Conservation (phyloP, 2,329 filamentous ascomycete genomes). For the Tolypocladium inflatum region DNA sequence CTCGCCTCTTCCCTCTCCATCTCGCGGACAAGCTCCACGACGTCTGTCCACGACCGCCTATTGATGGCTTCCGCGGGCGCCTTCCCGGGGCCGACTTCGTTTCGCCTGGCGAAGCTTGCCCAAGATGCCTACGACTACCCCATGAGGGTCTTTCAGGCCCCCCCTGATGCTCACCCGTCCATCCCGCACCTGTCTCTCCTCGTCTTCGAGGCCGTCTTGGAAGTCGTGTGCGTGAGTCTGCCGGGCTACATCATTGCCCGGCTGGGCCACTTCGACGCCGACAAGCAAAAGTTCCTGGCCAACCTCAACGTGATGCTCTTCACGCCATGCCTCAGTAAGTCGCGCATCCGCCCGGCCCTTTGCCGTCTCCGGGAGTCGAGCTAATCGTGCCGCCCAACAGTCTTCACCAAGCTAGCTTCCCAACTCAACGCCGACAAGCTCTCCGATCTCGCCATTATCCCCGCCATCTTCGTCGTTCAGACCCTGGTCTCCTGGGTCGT, state of each 20-base stretch:
- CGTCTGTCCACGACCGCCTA: background rate
- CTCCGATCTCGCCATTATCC: constrained; percentile 83
- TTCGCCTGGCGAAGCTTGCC: constrained; percentile 29
- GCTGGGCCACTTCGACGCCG: constrained; percentile 86
- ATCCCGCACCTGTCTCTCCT: constrained; percentile 64
- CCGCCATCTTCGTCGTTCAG: constrained; percentile 85
- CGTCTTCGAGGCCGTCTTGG: constrained; percentile 89
- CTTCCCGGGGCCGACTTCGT: constrained; percentile 33
- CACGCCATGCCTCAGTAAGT: constrained; percentile 87
- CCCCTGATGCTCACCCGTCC: constrained; percentile 51
- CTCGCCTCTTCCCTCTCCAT: background rate
- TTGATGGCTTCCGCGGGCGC: constrained; percentile 27
- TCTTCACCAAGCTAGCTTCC: constrained; percentile 94
- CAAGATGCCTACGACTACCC: constrained; percentile 31
- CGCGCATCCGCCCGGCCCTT: background rate
- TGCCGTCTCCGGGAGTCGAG: background rate
- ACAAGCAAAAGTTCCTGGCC: constrained; percentile 92
- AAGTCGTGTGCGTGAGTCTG: constrained; percentile 89
- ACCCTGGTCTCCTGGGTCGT: constrained; percentile 79
- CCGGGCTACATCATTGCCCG: constrained; percentile 89
- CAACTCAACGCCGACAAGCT: constrained; percentile 90
- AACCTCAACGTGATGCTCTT: constrained; percentile 96
- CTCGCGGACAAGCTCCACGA: background rate
- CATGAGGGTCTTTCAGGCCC: constrained; percentile 28
- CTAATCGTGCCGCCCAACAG: constrained; percentile 29